Conservation (phyloP, 805 yeast genomes). For the Vanderwaltozyma verrucispora region DNA sequence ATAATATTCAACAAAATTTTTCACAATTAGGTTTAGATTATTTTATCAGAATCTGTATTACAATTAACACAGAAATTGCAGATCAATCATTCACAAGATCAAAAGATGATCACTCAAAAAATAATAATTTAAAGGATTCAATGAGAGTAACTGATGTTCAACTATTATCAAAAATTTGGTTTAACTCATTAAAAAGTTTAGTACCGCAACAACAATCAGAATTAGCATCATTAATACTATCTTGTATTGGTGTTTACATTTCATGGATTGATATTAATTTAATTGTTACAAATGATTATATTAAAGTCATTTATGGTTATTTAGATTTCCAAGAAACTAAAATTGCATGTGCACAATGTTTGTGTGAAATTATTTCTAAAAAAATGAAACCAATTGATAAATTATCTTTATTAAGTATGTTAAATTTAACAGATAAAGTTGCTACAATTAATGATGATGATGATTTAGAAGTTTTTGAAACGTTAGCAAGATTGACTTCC, state of each 20-base stretch:
- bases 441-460: conserved; percentile 22
- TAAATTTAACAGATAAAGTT: conserved; percentile 52
- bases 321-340: conserved; percentile 41
- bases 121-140: conserved; percentile 66
- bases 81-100: conserved; percentile 76
- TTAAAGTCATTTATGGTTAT: conserved; percentile 48
- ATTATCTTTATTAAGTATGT: conserved; percentile 48
- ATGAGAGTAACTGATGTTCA: conserved; percentile 72
- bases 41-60: conserved; percentile 59
- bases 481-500: conserved; percentile 62
- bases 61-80: conserved; percentile 86
- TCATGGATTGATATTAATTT: conserved; percentile 86
- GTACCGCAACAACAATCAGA: conserved; percentile 14
- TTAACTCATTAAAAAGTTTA: conserved; percentile 28
- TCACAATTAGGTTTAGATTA: conserved; percentile 49
- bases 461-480: conserved; percentile 63
- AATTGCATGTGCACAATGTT: conserved; percentile 42
- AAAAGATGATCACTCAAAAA: conserved; percentile 50
- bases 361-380: conserved; percentile 55
- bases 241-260: conserved; percentile 70
- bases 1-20: conserved; percentile 13
- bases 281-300: conserved; percentile 43
- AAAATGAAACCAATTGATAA: conserved; percentile 71
- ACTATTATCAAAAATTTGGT: conserved; percentile 57
- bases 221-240: conserved; percentile 33